Evolutionary conservation across 2,329 filamentous ascomycete genomes (phyloP).

Genomic region (Xylariaceae sp.): DNA sequence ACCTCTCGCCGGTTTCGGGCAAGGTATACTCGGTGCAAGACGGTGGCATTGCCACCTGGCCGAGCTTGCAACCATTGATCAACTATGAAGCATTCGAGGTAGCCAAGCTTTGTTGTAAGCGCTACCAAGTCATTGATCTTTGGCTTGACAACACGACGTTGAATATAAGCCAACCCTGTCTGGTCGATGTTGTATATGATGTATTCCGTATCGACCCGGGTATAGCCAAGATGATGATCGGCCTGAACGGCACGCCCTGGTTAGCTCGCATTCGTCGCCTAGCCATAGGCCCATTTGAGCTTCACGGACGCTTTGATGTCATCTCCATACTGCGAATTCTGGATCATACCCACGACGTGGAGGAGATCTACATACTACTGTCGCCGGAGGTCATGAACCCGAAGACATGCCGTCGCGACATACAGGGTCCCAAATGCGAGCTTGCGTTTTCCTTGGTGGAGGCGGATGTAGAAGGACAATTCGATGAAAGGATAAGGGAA

Average conservation of each 20-base stretch:
- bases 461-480: neutral
- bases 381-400: constrained; percentile 7
- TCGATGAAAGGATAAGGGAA: constrained; percentile 3
- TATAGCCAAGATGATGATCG: constrained; percentile 22
- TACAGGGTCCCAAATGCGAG: neutral
- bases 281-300: constrained; percentile 23
- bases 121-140: constrained; percentile 21
- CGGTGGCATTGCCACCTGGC: constrained; percentile 13
- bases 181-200: constrained; percentile 19
- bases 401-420: neutral
- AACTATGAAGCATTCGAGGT: constrained; percentile 24
- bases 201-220: constrained; percentile 23
- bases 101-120: constrained; percentile 7
- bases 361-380: constrained; percentile 25
- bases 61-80: constrained; percentile 23
- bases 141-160: constrained; percentile 26
- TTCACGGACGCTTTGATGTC: neutral
- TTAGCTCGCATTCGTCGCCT: constrained; percentile 21
- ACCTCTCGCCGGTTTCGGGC: constrained; percentile 17
- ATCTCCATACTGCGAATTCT: constrained; percentile 15
- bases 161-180: constrained; percentile 23
- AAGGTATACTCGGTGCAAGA: constrained; percentile 14
- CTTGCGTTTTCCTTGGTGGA: neutral
- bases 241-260: constrained; percentile 9
- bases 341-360: constrained; percentile 17